Evolutionary conservation across 169 alveolate genomes (phyloP), one percentile per base, ranked within the genome.

Genomic region (Hepatocystis sp.): DNA sequence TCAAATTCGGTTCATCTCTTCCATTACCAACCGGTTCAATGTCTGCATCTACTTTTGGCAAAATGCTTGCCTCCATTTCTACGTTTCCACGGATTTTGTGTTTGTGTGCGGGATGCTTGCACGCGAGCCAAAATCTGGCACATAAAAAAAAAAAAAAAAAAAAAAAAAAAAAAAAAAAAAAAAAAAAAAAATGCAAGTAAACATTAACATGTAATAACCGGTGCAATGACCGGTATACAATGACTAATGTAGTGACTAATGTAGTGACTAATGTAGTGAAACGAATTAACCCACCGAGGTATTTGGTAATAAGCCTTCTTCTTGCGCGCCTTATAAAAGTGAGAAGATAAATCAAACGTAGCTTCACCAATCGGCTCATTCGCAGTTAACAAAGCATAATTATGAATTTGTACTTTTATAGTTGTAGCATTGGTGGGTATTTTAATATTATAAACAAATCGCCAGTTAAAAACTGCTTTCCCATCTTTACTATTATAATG

Each of bases 401-500:
- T 68, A 25, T 84, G 88, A 60, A 96, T 90, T 86, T 94, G 98
- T 39, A 96, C 92, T 65, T 96, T 95, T 34, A 96, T 44, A 25
- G 64, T 84, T 17, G 98, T 93, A 30, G 91, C 91, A 40, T 91
- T 96, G 15, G 97, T 92, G n/a, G 98, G 98, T 0, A 95, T 94
- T 34, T 90, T 84, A 19, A 96, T 90, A 63, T 90, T 92, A 67
- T 86, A 96, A 40, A 95, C 96, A 63, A 95, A 85, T 28, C 98
- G 91, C 98, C 98, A 96, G 81, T 96, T 96, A 89, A 94, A 96
- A 39, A 89, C 78, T 0, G 94, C 98, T 0, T 95, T 91, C 10
- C 97, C 97, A 55, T 96, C 98, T 63, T 92, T 94, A 63, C 96
- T 92, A 84, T 96, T 95, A 91, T 95, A 95, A 66, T 96, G 98